Percentiles rank a stretch among this genome's conserved stretches.
Conservation (phyloP, 1,284 basidiomycete species). For the Gastroboletus turbinatus region DNA sequence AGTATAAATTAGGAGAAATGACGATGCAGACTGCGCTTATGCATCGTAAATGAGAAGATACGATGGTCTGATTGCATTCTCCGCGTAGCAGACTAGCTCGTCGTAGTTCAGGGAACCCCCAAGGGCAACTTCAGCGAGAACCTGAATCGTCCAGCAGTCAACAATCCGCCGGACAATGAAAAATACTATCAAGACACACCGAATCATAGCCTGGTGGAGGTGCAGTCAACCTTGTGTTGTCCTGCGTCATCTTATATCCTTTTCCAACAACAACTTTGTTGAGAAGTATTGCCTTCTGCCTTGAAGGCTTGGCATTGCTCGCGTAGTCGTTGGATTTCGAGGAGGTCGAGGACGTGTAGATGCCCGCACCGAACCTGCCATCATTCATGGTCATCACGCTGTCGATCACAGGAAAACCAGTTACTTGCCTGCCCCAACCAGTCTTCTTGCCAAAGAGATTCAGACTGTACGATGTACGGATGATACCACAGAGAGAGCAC, state of each 20-base stretch:
- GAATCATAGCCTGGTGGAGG: constrained; percentile 63
- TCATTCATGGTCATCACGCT: constrained; percentile 5
- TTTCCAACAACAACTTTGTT: constrained; percentile 70
- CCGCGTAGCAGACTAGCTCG: constrained; percentile 62
- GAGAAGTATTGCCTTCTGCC: constrained; percentile 58
- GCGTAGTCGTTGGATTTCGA: constrained; percentile 72
- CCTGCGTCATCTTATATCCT: constrained; percentile 59
- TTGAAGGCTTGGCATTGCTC: constrained; percentile 49
- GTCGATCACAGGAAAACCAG: neutral
- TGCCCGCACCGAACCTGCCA: constrained; percentile 51
- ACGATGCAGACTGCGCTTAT: constrained; percentile 17
- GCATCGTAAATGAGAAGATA: constrained; percentile 62
- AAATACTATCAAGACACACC: constrained; percentile 34
- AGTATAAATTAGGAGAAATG: constrained; percentile 6
- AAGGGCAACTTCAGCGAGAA: constrained; percentile 51
- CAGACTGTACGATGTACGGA: constrained; percentile 60
- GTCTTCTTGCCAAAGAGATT: constrained; percentile 62
- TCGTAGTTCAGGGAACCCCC: constrained; percentile 63
- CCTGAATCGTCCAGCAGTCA: constrained; percentile 35
- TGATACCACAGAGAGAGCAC: constrained; percentile 60
- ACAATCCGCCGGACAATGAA: neutral
- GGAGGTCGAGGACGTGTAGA: constrained; percentile 44
- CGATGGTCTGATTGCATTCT: constrained; percentile 64
- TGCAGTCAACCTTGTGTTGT: constrained; percentile 48
- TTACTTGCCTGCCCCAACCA: constrained; percentile 56